A percentile compares a stretch with the other conserved stretches of the same genome.
These are phyloP conservation scores for Picocystis sp. DNA, from an alignment of 163 green algal species.

Conservation along the genomic window DNA sequence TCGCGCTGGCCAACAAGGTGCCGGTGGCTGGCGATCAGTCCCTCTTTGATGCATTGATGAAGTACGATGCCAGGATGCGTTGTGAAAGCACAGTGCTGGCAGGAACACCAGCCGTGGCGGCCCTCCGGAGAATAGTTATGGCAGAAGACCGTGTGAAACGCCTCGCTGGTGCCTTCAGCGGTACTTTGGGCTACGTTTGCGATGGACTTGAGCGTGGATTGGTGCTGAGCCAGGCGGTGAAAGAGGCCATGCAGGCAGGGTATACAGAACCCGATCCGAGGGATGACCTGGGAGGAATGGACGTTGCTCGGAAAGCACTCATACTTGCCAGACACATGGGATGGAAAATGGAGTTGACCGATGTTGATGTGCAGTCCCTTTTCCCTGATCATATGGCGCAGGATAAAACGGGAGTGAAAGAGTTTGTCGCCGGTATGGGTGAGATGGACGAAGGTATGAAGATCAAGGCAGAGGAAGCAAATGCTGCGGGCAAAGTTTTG, in stretches of 20 bases:
- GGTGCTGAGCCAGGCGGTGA: constrained; percentile 19
- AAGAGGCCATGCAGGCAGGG: constrained; percentile 14
- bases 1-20: too few relatives aligned
- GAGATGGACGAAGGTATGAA: constrained; percentile 15
- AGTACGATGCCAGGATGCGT: too few relatives aligned
- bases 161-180: neutral
- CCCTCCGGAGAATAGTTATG: too few relatives aligned
- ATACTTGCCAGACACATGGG: constrained; percentile 19
- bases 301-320: constrained; percentile 23
- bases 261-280: constrained; percentile 28
- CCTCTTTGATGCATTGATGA: too few relatives aligned
- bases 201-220: constrained; percentile 11
- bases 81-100: too few relatives aligned
- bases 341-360: constrained; percentile 8
- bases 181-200: constrained; percentile 22
- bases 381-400: constrained; percentile 12
- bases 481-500: constrained; percentile 12
- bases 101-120: too few relatives aligned
- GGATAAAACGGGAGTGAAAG: constrained; percentile 1
- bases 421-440: constrained; percentile 14
- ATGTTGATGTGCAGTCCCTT: constrained; percentile 19
- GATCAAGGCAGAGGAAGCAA: constrained; percentile 2
- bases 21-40: too few relatives aligned
- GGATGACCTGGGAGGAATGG: constrained; percentile 23
- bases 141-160: too few relatives aligned